Base-by-base conservation (phyloP, 495 filamentous ascomycete genomes). In the Xylaria flabelliformis region DNA sequence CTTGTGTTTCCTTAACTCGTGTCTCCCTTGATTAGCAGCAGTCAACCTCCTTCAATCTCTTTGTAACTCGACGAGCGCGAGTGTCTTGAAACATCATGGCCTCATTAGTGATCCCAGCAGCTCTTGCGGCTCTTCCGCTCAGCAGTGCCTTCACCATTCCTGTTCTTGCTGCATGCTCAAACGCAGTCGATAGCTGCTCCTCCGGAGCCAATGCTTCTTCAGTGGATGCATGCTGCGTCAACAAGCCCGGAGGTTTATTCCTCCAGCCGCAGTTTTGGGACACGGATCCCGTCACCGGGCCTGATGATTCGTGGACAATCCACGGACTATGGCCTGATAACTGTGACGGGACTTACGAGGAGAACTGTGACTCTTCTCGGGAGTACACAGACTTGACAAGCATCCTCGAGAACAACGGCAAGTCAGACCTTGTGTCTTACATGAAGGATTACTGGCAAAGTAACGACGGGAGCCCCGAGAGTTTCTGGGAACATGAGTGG, bases 231-330 rank as follows among this genome's bases (percentile, higher is more conserved):
- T 95, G 93, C 83, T 95, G 93, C 83, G 92, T 93, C 83, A 93
- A 93, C 79, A 82, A 88, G 48, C 91, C 91, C 0, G 92, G 93
- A 8, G 93, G 93, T 2, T 87, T 91, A 70, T 81, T 95, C 56
- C 84, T 95, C 41, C 88, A 89, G 80, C 94, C 93, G 1, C 93
- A 95, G 71, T 95, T 97, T 82, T 97, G 93, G 93, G 93, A 97
- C 76, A 88, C 87, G 1, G 81, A 86, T 72, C 93, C 92, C 39
- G 81, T 88, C 1, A 85, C 90, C 12, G 93, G 93, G 10, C 93
- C 92, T 7, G 84, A 83, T 21, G 88, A 94, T 74, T 89, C 87
- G 32, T 97, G 93, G 93, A 94, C 93, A 8, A 88, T 97, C 58
- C 93, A 97, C 76, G 93, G 93, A 9, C 85, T 97, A 17, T 95